phyloP scores from a whole-genome alignment of 306 rosid species.

The Echinosophora koreensis region DNA sequence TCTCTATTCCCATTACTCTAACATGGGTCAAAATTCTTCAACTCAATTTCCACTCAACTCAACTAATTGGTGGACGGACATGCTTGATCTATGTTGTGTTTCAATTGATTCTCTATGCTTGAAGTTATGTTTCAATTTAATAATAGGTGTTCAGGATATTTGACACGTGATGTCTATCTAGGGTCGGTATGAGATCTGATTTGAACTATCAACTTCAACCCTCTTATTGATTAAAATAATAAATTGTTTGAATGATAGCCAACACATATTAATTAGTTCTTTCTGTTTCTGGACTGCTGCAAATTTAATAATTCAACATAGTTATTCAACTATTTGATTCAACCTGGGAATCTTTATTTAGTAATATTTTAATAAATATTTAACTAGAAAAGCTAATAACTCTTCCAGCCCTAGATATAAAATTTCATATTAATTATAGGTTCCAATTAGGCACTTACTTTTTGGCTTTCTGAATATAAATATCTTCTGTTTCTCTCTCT shows the following conservation, averaged over 20 bases:
- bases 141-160: conserved; percentile 24
- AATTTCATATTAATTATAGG: background rate
- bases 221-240: background rate
- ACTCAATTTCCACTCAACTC: no score
- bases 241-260: conserved; percentile 4
- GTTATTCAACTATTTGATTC: conserved; percentile 2
- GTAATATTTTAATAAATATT: background rate
- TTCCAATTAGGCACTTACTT: background rate
- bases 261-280: background rate
- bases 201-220: conserved; percentile 19
- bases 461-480: conserved; percentile 1
- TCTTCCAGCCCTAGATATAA: conserved; percentile 15
- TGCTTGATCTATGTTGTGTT: no score
- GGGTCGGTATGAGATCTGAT: conserved; percentile 29
- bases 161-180: conserved; percentile 14
- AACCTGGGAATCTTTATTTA: conserved; percentile 10
- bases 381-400: conserved; percentile 9
- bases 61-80: no score
- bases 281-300: conserved; percentile 12
- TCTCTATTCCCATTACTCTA: conserved; percentile 18
- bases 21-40: conserved; percentile 1
- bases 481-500: background rate
- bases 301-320: background rate
- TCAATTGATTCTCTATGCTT: conserved; percentile 4
- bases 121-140: conserved; percentile 5